Evolutionary conservation across 2,329 filamentous ascomycete genomes (phyloP).

Genomic region (Talaromyces marneffei): DNA sequence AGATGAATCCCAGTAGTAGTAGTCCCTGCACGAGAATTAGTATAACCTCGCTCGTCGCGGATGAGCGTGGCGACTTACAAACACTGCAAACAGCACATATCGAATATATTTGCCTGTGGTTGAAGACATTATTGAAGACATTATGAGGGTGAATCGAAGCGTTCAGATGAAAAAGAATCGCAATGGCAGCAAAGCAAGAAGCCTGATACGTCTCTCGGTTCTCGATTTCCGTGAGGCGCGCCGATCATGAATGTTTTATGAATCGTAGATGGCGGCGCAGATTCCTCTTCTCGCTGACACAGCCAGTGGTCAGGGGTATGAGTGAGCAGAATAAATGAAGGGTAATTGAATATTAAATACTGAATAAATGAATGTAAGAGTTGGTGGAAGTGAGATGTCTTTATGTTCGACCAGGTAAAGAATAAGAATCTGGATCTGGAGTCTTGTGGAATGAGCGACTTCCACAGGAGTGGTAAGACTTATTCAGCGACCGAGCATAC

Average conservation of each 20-base stretch:
- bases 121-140: constrained; percentile 36
- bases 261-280: neutral
- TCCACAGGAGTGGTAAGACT: neutral
- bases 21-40: constrained; percentile 46
- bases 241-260: neutral
- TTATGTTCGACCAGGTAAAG: neutral
- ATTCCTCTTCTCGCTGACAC: neutral
- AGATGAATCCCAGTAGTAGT: constrained; percentile 75
- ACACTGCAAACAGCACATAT: constrained; percentile 72
- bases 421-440: neutral
- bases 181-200: neutral
- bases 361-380: constrained; percentile 1
- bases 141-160: constrained; percentile 15
- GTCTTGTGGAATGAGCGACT: constrained; percentile 4
- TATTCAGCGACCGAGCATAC: too few relatives aligned
- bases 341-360: neutral
- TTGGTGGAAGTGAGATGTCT: neutral
- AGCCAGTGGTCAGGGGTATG: neutral
- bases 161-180: neutral
- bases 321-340: neutral
- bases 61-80: constrained; percentile 56
- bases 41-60: neutral
- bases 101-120: constrained; percentile 43
- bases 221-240: neutral
- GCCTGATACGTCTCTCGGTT: neutral